These are phyloP conservation scores for Tetrapisispora nanseiensis DNA, from an alignment of 805 yeast species.

Conservation along the genomic window DNA sequence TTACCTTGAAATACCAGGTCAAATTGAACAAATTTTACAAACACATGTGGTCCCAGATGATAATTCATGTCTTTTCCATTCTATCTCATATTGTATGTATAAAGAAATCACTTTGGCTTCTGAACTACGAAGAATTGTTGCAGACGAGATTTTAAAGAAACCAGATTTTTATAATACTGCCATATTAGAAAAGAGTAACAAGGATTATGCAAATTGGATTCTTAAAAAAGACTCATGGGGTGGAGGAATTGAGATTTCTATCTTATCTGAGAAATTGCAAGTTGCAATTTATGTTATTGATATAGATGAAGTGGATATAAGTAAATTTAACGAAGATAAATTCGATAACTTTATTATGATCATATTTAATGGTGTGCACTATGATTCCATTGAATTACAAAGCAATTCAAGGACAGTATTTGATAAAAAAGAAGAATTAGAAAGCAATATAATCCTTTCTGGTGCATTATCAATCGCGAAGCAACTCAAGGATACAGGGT, in stretches of 20 bases:
- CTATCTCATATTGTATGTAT: slow-evolving; percentile 45
- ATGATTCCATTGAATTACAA: slow-evolving; percentile 47
- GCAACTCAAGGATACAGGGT: slow-evolving; percentile 41
- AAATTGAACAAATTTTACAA: slow-evolving; percentile 30
- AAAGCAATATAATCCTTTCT: slow-evolving; percentile 27
- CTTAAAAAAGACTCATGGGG: slow-evolving; percentile 59
- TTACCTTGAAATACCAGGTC: slow-evolving; percentile 9
- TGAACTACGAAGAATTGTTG: slow-evolving; percentile 45
- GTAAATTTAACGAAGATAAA: slow-evolving; percentile 42
- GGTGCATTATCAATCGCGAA: slow-evolving; percentile 35
- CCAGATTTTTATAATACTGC: slow-evolving; percentile 43
- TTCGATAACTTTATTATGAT: slow-evolving; percentile 39
- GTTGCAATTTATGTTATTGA: slow-evolving; percentile 53
- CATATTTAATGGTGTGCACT: slow-evolving; percentile 63
- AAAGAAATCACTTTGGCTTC: slow-evolving; percentile 35
- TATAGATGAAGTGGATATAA: slow-evolving; percentile 49
- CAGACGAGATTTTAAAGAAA: slow-evolving; percentile 34
- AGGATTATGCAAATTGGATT: slow-evolving; percentile 55
- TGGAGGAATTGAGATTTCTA: slow-evolving; percentile 69
- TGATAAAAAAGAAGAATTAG: slow-evolving; percentile 25
- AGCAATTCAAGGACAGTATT: slow-evolving; percentile 25
- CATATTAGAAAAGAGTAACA: slow-evolving; percentile 35
- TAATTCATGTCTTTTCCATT: slow-evolving; percentile 66
- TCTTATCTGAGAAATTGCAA: slow-evolving; percentile 43
- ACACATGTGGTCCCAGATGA: slow-evolving; percentile 62